These are phyloP conservation scores for Fusarium vanettenii DNA, from an alignment of 2,329 filamentous ascomycete genomes.

Conservation along the genomic window DNA sequence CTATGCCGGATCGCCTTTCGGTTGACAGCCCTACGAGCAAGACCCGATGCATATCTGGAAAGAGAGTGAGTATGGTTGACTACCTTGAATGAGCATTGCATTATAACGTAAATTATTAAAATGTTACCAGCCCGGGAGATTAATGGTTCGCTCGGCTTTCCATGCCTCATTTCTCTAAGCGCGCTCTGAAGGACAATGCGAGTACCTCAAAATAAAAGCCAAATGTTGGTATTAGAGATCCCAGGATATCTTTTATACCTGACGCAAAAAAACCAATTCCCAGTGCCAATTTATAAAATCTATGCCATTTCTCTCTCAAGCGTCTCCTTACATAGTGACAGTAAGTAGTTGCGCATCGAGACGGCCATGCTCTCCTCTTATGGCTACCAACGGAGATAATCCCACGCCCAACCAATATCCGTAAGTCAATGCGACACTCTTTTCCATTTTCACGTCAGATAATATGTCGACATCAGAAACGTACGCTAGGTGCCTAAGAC, in stretches of 20 bases:
- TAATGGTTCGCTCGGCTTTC: background rate
- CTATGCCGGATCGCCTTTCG: background rate
- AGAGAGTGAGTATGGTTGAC: background rate
- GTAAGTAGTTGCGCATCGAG: background rate
- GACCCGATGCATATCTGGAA: background rate
- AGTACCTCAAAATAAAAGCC: background rate
- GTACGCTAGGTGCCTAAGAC: background rate
- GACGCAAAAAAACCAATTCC: no score
- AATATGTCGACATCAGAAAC: background rate
- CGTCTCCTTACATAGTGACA: no score
- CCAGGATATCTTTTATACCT: no score
- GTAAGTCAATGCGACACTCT: background rate
- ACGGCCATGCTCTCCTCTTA: background rate
- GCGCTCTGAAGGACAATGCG: background rate
- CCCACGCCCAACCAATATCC: background rate
- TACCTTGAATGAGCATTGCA: background rate
- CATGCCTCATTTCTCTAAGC: background rate
- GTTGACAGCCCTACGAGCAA: background rate
- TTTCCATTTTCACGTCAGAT: background rate
- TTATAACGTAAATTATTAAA: no score
- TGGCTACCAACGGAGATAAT: background rate
- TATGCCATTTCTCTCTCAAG: no score
- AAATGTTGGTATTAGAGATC: background rate
- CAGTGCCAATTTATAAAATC: no score
- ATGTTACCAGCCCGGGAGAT: no score